Conservation (phyloP, 192 early-diverging fungal genomes). For the Piromyces sp. region DNA sequence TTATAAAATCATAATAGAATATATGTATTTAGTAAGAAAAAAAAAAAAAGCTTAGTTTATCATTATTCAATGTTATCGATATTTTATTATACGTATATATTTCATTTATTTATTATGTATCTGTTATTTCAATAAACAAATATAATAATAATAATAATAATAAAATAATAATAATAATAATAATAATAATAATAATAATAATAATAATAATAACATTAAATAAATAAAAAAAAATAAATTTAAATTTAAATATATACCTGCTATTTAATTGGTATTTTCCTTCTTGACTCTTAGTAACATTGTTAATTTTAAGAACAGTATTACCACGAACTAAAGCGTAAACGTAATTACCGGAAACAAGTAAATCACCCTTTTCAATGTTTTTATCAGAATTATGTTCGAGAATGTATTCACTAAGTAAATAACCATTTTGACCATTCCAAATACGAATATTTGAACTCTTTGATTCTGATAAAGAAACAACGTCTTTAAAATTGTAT, state of each 20-base stretch:
- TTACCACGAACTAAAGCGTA: background rate
- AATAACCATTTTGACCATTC: background rate
- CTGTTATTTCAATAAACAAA: too few species aligned
- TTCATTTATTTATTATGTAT: background rate
- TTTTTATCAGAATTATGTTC: background rate
- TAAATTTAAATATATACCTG: background rate
- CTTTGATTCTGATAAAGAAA: background rate
- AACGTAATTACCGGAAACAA: background rate
- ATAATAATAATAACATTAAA: too few species aligned
- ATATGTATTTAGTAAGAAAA: too few species aligned
- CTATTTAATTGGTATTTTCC: background rate
- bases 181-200: too few species aligned
- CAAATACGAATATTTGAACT: background rate
- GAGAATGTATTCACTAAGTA: background rate
- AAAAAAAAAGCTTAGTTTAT: too few species aligned
- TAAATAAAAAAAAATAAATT: too few species aligned
- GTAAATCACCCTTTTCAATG: background rate
- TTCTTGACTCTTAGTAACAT: background rate
- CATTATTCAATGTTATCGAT: too few species aligned
- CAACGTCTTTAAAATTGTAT: background rate
- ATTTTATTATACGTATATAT: too few species aligned
- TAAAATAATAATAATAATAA: too few species aligned
- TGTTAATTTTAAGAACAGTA: background rate
- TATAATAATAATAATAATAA: too few species aligned
- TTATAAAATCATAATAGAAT: too few species aligned